Evolutionary conservation across 768 basidiomycete genomes (phyloP).

Genomic region (Pisolithus albus): DNA sequence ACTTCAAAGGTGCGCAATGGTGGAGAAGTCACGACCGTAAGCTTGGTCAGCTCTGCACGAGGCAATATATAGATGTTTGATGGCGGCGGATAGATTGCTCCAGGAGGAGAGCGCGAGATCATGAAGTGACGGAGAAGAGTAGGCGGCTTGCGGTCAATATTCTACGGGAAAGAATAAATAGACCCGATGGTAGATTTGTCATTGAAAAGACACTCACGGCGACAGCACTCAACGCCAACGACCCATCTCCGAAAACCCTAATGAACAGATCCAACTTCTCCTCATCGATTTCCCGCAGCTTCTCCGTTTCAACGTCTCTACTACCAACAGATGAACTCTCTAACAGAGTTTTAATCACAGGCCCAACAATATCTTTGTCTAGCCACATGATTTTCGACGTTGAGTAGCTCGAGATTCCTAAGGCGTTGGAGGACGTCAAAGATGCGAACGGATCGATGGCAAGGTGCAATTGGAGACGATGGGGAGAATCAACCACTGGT

Average conservation of each 20-base stretch:
- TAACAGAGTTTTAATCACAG: conserved; percentile 40
- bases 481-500: conserved; percentile 82
- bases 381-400: conserved; percentile 61
- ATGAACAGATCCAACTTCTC: conserved; percentile 79
- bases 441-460: conserved; percentile 69
- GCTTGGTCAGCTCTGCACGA: conserved; percentile 31
- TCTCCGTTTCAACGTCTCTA: conserved; percentile 23
- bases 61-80: conserved; percentile 49
- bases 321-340: conserved; percentile 20
- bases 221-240: conserved; percentile 65
- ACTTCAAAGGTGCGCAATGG: conserved; percentile 60
- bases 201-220: conserved; percentile 42
- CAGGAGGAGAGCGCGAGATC: conserved; percentile 55
- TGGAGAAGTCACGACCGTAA: conserved; percentile 60
- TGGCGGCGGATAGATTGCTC: conserved; percentile 42
- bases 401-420: conserved; percentile 20
- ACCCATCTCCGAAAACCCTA: conserved; percentile 64
- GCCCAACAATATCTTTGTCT: conserved; percentile 52
- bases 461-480: conserved; percentile 77
- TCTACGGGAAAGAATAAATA: conserved; percentile 38
- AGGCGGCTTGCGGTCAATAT: conserved; percentile 84
- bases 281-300: conserved; percentile 56
- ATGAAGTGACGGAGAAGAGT: conserved; percentile 72
- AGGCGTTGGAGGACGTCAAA: conserved; percentile 34
- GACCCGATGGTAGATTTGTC: neutral